Conservation (phyloP, 345 rosid genomes). For the Aquilaria sinensis region DNA sequence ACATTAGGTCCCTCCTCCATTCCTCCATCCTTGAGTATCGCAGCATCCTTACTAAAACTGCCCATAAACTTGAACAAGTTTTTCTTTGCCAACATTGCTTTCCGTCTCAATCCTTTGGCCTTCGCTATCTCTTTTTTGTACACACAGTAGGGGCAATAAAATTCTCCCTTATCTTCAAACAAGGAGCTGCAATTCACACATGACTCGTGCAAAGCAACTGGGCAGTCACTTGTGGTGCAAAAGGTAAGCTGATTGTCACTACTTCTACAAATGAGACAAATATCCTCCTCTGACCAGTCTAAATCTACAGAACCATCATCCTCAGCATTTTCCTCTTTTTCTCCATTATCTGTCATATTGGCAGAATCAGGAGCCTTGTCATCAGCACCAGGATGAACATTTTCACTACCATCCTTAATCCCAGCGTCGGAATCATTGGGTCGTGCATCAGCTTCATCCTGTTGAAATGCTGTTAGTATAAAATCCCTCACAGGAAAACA, state of each 20-base stretch:
- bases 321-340: too few relatives aligned
- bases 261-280: slow-evolving; percentile 26
- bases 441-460: slow-evolving; percentile 20
- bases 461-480: neutral
- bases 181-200: too few relatives aligned
- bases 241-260: too few relatives aligned
- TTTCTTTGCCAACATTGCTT: slow-evolving; percentile 25
- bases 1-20: too few relatives aligned
- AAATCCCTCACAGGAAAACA: neutral
- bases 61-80: slow-evolving; percentile 22
- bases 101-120: slow-evolving; percentile 18
- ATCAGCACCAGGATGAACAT: neutral
- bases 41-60: too few relatives aligned
- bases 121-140: slow-evolving; percentile 29
- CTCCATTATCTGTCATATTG: neutral
- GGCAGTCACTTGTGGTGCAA: too few relatives aligned
- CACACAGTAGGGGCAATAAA: slow-evolving; percentile 55
- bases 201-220: too few relatives aligned
- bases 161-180: slow-evolving; percentile 39
- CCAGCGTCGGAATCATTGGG: too few relatives aligned
- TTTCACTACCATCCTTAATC: too few relatives aligned
- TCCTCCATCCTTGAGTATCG: too few relatives aligned
- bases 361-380: slow-evolving; percentile 1
- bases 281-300: slow-evolving; percentile 8
- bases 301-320: neutral